Percentiles rank a stretch among this genome's conserved stretches.
Conservation (phyloP, 768 basidiomycete genomes). For the Russula sp. region DNA sequence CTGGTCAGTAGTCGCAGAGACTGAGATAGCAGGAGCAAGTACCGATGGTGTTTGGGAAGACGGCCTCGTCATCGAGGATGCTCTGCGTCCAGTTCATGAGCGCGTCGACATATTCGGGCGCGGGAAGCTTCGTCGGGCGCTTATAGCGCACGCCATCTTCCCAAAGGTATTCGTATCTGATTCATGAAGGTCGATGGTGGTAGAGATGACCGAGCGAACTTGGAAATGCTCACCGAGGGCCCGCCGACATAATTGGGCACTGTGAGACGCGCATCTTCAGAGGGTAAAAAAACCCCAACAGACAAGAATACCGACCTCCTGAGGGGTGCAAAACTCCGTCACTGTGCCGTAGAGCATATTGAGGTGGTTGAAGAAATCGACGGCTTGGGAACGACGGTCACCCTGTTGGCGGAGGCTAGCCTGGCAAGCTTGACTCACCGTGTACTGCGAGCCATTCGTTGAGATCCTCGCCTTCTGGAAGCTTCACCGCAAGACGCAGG, state of each 20-base stretch:
- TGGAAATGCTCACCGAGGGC: conserved; percentile 61
- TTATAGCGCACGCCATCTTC: conserved; percentile 85
- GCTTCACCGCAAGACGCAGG: conserved; percentile 80
- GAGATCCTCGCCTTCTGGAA: conserved; percentile 94
- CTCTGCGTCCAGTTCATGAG: conserved; percentile 98
- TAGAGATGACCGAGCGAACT: not conserved
- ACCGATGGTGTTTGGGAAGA: conserved; percentile 95
- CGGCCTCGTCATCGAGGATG: conserved; percentile 81
- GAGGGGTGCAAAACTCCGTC: conserved; percentile 93
- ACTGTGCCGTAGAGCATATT: conserved; percentile 99
- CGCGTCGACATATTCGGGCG: conserved; percentile 94
- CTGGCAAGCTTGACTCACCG: conserved; percentile 40
- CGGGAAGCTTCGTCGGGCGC: conserved; percentile 87
- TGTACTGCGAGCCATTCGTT: conserved; percentile 99
- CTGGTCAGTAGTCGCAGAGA: not conserved
- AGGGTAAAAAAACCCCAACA: not conserved
- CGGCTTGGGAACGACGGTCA: conserved; percentile 48
- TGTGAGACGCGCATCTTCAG: conserved; percentile 26
- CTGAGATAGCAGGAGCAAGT: not conserved
- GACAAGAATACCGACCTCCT: conserved; percentile 53
- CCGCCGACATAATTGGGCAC: conserved; percentile 97
- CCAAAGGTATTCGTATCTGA: conserved; percentile 91
- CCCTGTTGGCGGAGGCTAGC: not conserved
- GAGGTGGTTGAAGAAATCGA: conserved; percentile 99
- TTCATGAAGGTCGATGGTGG: not conserved